These are phyloP conservation scores for Phytopythium boreale DNA, from an alignment of 352 stramenopile species.

Conservation along the genomic window DNA sequence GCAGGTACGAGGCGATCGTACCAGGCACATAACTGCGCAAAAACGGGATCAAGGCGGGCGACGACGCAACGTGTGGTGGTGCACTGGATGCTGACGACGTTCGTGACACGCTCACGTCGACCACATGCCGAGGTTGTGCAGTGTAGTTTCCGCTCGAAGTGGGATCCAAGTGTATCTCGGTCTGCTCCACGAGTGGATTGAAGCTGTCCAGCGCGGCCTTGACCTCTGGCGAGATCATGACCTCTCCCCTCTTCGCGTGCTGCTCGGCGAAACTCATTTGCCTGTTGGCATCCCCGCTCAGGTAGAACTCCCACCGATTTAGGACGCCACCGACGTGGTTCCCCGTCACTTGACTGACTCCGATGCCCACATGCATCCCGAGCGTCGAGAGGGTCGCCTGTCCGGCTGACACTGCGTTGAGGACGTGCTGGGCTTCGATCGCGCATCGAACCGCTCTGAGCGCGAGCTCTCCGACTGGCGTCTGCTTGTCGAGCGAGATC, in stretches of 20 bases:
- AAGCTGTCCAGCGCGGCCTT: slow-evolving; percentile 28
- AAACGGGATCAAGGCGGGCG: slow-evolving; percentile 49
- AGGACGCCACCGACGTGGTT: slow-evolving; percentile 83
- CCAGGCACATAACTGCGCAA: slow-evolving; percentile 65
- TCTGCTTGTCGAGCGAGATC: slow-evolving; percentile 29
- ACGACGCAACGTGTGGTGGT: slow-evolving; percentile 1
- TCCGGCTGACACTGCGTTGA: slow-evolving; percentile 13
- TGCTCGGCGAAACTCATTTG: slow-evolving; percentile 78
- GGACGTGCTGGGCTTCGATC: slow-evolving; percentile 46
- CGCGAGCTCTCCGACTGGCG: slow-evolving; percentile 39
- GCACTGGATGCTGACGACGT: neutral
- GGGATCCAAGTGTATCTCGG: slow-evolving; percentile 18
- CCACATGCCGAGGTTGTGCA: slow-evolving; percentile 20
- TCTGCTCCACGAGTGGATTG: slow-evolving; percentile 19
- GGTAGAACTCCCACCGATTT: slow-evolving; percentile 86
- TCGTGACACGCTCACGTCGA: slow-evolving; percentile 12
- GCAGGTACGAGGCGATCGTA: slow-evolving; percentile 62
- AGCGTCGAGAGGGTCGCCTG: slow-evolving; percentile 26
- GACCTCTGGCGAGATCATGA: slow-evolving; percentile 66
- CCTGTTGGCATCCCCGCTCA: slow-evolving; percentile 76
- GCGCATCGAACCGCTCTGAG: slow-evolving; percentile 60
- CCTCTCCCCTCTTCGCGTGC: slow-evolving; percentile 61
- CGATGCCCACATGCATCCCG: slow-evolving; percentile 83
- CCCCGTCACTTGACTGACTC: slow-evolving; percentile 63
- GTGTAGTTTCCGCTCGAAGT: slow-evolving; percentile 48